Base-by-base conservation (phyloP, 2,329 filamentous ascomycete species). In the Pezicula neosporulosa region DNA sequence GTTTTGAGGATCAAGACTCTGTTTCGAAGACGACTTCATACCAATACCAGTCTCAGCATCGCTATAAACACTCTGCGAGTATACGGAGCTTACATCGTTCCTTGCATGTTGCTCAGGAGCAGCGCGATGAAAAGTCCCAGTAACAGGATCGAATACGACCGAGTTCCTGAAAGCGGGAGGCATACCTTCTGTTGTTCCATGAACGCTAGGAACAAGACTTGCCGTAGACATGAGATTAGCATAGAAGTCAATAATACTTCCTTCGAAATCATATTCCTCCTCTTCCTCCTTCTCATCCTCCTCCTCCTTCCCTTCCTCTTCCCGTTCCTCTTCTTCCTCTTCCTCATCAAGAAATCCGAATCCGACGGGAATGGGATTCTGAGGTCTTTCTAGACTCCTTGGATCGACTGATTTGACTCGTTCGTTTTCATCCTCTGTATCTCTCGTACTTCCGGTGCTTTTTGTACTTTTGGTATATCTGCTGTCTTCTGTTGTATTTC, bases 241-340 rank as follows among this genome's bases (percentile, higher is more conserved):
- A 36, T 61, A 58, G 33, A 48, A 54, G 21, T 60, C 56, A 6
- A 62, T 53, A 44, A 60, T 56, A 6, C 52, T 53, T 16, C 48
- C 49, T 45, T 60, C 59, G 10, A 57, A 48, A 21, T 60, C 51
- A 28, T 50, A 27, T 18, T 53, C 52, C 8, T 51, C 37, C 2
- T 53, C 16, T 8, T 46, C 33, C 8, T 43, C 47, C 13, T 50
- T 24, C 16, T 55, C 54, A 6, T 21, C 12, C 33, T 28, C 36
- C 12, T 56, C 44, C 9, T 49, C 44, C 6, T 42, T n/a, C n/a
- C n/a, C 33, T 6, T 33, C 41, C n/a, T 50, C 46, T 15, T 36
- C 41, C 24, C 37, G 27, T 9, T 28, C 30, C 9, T 33, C 12
- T 33, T 33, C 12, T 7, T 12, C 28, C 21, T 24, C 24, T 24